A percentile compares a stretch with the other conserved stretches of the same genome.
Conservation (phyloP, 2,329 filamentous ascomycete genomes). For the Capronia epimyces region DNA sequence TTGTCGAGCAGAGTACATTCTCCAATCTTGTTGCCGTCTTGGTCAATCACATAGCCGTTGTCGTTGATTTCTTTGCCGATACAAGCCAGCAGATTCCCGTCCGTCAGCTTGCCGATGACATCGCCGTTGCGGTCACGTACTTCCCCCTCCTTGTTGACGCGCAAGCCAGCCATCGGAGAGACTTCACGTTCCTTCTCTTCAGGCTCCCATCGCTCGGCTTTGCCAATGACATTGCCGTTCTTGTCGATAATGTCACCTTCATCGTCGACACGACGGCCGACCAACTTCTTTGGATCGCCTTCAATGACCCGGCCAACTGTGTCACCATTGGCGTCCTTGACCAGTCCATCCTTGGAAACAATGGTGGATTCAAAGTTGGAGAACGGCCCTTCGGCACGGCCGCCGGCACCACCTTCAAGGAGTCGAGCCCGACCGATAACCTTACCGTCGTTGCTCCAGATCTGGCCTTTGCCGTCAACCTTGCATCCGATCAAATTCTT, state of each 20-base stretch:
- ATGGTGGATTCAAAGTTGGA: slow-evolving; percentile 54
- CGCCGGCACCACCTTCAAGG: slow-evolving; percentile 45
- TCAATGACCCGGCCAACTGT: slow-evolving; percentile 57
- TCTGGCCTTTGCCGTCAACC: slow-evolving; percentile 58
- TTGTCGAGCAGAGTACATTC: slow-evolving; percentile 59
- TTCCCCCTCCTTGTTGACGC: slow-evolving; percentile 50
- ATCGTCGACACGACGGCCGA: slow-evolving; percentile 61
- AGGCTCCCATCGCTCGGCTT: slow-evolving; percentile 63
- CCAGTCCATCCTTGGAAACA: slow-evolving; percentile 54
- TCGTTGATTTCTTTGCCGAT: slow-evolving; percentile 43
- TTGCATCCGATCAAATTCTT: slow-evolving; percentile 55
- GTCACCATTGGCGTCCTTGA: slow-evolving; percentile 49
- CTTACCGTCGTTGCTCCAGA: slow-evolving; percentile 59
- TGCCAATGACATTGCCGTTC: slow-evolving; percentile 61
- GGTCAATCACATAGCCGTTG: slow-evolving; percentile 52
- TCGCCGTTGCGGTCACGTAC: slow-evolving; percentile 44
- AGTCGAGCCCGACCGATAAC: slow-evolving; percentile 56
- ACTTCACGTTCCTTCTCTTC: slow-evolving; percentile 51
- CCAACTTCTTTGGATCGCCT: slow-evolving; percentile 59
- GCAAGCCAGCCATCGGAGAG: slow-evolving; percentile 54
- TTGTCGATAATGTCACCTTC: slow-evolving; percentile 65
- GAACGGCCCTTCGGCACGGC: slow-evolving; percentile 46
- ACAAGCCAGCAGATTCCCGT: slow-evolving; percentile 40
- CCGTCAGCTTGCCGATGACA: slow-evolving; percentile 43
- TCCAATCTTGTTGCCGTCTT: slow-evolving; percentile 59